These are phyloP conservation scores for Blastomyces gilchristii DNA, from an alignment of 2,329 filamentous ascomycete genomes.

Conservation along the genomic window DNA sequence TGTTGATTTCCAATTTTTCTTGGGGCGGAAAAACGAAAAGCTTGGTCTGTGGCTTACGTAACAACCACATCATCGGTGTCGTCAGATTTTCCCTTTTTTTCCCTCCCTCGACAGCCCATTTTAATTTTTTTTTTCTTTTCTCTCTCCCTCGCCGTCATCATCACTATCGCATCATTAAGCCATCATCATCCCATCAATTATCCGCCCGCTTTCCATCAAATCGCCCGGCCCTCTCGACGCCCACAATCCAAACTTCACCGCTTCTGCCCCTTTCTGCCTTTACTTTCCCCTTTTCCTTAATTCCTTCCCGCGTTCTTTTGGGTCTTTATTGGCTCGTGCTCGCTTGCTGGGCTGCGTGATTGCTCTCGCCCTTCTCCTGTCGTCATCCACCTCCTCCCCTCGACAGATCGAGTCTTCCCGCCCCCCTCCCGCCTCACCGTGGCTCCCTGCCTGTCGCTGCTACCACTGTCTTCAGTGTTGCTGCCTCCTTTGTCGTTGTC, in stretches of 20 bases:
- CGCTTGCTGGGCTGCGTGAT: slow-evolving; percentile 11
- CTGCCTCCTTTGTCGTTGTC: slow-evolving; percentile 21
- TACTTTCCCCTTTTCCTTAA: slow-evolving; percentile 7
- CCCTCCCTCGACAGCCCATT: slow-evolving; percentile 9
- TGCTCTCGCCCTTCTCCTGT: slow-evolving; percentile 5
- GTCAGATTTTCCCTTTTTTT: slow-evolving; percentile 15
- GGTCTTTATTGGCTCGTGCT: neutral
- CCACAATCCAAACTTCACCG: slow-evolving; percentile 13
- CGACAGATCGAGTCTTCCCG: neutral
- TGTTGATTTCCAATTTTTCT: neutral
- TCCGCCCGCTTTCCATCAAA: neutral
- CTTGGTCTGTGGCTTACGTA: slow-evolving; percentile 3
- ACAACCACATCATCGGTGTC: slow-evolving; percentile 18
- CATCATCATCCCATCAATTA: slow-evolving; percentile 8
- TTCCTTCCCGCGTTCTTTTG: slow-evolving; percentile 7
- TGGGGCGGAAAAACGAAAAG: neutral
- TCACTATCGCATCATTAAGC: slow-evolving; percentile 5
- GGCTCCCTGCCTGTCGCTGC: neutral
- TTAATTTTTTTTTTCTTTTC: slow-evolving; percentile 12
- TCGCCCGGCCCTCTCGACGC: neutral
- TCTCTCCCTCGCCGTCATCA: slow-evolving; percentile 14
- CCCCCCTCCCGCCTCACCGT: neutral
- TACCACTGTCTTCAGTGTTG: neutral
- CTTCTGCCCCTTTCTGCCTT: slow-evolving; percentile 7
- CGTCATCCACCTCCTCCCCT: slow-evolving; percentile 10